Conservation (phyloP, 441 rosid genomes). For the Pelargonium australe region DNA sequence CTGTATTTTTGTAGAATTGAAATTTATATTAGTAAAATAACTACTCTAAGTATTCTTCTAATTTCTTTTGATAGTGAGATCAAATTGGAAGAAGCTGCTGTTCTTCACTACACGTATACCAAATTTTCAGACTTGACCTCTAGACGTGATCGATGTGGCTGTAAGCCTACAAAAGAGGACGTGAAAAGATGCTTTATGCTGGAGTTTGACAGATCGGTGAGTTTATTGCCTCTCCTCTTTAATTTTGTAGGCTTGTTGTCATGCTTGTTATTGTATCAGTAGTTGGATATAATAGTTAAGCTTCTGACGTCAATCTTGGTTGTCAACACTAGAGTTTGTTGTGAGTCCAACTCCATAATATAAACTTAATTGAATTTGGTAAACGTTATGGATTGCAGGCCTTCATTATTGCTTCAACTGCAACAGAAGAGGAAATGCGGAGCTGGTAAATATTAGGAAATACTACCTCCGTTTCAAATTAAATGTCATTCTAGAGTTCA, state of each 20-base stretch:
- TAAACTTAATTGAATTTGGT: slow-evolving; percentile 7
- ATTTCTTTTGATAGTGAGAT: slow-evolving; percentile 39
- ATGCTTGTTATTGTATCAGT: too few species aligned
- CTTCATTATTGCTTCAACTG: slow-evolving; percentile 66
- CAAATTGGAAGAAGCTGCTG: slow-evolving; percentile 75
- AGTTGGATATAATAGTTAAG: too few species aligned
- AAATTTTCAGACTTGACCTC: slow-evolving; percentile 68
- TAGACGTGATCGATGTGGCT: slow-evolving; percentile 69
- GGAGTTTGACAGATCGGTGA: slow-evolving; percentile 73
- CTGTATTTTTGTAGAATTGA: not conserved
- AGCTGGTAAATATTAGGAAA: slow-evolving; percentile 43
- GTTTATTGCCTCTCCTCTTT: slow-evolving; percentile 20
- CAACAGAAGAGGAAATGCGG: slow-evolving; percentile 63
- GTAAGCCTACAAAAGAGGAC: slow-evolving; percentile 77
- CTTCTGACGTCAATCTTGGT: not conserved
- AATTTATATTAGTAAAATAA: not conserved
- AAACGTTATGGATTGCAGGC: slow-evolving; percentile 42
- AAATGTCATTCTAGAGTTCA: not conserved
- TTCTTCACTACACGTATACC: slow-evolving; percentile 66
- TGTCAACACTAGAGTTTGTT: slow-evolving; percentile 4
- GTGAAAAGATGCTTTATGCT: slow-evolving; percentile 77
- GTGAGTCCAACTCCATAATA: not conserved
- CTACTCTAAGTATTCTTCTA: not conserved
- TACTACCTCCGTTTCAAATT: too few species aligned
- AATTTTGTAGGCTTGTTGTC: slow-evolving; percentile 3